phyloP scores from a whole-genome alignment of 2,329 filamentous ascomycete genomes.

The Cercospora sp. region DNA sequence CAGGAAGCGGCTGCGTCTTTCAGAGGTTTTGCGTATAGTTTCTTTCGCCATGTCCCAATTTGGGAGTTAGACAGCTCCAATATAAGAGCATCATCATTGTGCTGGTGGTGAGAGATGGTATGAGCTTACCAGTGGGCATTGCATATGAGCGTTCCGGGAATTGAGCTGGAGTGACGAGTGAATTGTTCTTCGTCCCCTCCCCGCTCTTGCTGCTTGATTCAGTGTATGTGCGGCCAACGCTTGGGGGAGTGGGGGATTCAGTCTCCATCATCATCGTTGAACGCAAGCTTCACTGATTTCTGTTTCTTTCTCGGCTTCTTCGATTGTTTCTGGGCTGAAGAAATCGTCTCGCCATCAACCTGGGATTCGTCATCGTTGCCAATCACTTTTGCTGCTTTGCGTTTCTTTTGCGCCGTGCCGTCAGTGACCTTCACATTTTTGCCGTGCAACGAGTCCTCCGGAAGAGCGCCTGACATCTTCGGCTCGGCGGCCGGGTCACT shows the following conservation, averaged over 20 bases:
- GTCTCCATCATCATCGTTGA: conserved; percentile 37
- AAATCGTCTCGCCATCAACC: conserved; percentile 15
- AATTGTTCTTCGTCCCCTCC: background rate
- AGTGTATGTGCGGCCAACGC: background rate
- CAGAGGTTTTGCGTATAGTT: conserved; percentile 30
- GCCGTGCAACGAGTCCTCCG: conserved; percentile 24
- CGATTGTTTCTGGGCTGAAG: conserved; percentile 21
- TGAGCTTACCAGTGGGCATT: background rate
- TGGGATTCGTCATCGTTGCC: conserved; percentile 34
- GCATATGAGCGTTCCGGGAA: background rate
- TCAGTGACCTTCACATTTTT: conserved; percentile 26
- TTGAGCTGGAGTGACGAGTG: background rate
- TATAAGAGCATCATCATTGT: conserved; percentile 30
- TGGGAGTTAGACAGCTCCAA: conserved; percentile 35
- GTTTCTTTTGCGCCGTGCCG: conserved; percentile 38
- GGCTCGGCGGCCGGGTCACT: conserved; percentile 23
- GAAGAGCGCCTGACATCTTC: conserved; percentile 33
- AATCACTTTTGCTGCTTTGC: conserved; percentile 40
- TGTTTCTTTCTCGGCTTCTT: conserved; percentile 40
- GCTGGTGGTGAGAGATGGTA: background rate
- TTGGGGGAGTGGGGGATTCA: no score
- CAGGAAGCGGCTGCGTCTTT: background rate
- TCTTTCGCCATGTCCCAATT: conserved; percentile 28
- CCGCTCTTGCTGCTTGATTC: background rate
- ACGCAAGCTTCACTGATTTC: conserved; percentile 40